These are phyloP conservation scores for Neurospora sp. DNA, from an alignment of 495 filamentous ascomycete species.

Conservation along the genomic window DNA sequence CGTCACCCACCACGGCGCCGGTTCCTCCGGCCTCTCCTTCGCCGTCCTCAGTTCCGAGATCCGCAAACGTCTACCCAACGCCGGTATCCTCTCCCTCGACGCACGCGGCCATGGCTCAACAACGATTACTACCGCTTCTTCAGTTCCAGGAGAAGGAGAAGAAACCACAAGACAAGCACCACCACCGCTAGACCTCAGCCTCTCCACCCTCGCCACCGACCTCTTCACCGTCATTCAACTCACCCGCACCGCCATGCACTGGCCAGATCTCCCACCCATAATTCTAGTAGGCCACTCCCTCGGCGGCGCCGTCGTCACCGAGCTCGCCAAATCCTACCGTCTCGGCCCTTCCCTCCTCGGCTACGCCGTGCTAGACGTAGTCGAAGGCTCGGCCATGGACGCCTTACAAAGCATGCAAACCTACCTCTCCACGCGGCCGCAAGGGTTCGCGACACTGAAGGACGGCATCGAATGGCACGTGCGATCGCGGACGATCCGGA, in stretches of 20 bases:
- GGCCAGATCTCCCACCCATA: slow-evolving; percentile 62
- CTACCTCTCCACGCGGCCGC: slow-evolving; percentile 77
- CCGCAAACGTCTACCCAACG: slow-evolving; percentile 64
- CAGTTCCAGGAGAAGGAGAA: neutral
- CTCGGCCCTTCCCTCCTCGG: slow-evolving; percentile 58
- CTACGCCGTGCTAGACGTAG: slow-evolving; percentile 89
- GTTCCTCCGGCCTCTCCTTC: slow-evolving; percentile 42
- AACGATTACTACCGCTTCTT: neutral
- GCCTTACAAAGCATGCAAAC: slow-evolving; percentile 92
- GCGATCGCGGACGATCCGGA: slow-evolving; percentile 80
- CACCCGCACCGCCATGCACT: slow-evolving; percentile 54
- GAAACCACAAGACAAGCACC: slow-evolving; percentile 28
- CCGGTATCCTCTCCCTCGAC: slow-evolving; percentile 76
- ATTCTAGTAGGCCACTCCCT: slow-evolving; percentile 90
- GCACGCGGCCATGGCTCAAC: slow-evolving; percentile 82
- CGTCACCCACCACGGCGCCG: slow-evolving; percentile 37
- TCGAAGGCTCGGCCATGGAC: slow-evolving; percentile 80
- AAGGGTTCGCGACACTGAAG: slow-evolving; percentile 59
- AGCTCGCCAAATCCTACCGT: slow-evolving; percentile 47
- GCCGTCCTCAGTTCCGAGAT: slow-evolving; percentile 64
- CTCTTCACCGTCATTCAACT: slow-evolving; percentile 58
- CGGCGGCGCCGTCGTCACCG: slow-evolving; percentile 87
- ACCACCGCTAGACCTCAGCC: slow-evolving; percentile 45
- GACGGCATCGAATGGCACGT: slow-evolving; percentile 92
- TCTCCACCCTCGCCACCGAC: slow-evolving; percentile 63